phyloP scores from a whole-genome alignment of 2,329 filamentous ascomycete species.

The Cladosporium sp. region DNA sequence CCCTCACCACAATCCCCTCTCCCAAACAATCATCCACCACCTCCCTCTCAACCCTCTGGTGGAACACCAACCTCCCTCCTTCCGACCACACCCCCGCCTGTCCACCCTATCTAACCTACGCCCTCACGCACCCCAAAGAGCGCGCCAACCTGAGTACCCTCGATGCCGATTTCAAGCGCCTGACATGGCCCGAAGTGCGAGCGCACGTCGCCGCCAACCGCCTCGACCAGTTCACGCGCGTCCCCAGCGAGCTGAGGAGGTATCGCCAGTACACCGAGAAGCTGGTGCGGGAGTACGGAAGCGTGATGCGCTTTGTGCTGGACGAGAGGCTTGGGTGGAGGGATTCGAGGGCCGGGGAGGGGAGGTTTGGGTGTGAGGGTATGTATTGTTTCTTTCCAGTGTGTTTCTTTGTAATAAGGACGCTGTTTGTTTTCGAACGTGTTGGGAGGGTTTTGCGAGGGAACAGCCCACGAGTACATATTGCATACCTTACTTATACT shows the following conservation, averaged over 20 bases:
- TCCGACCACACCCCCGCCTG: conserved; percentile 64
- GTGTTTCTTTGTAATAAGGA: neutral
- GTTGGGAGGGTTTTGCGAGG: too few species aligned
- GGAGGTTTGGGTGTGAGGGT: conserved; percentile 46
- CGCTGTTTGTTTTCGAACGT: too few species aligned
- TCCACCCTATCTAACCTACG: conserved; percentile 66
- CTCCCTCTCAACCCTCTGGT: conserved; percentile 41
- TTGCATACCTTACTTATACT: too few species aligned
- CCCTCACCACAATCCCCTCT: neutral
- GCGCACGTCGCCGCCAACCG: conserved; percentile 64
- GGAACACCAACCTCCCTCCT: conserved; percentile 76
- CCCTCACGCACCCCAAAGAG: conserved; percentile 63
- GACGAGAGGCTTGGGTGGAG: conserved; percentile 69
- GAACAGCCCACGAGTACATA: too few species aligned
- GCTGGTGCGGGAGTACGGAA: conserved; percentile 68
- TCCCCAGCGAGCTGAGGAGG: conserved; percentile 73
- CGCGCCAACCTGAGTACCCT: conserved; percentile 67
- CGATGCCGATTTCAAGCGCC: conserved; percentile 63
- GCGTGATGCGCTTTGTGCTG: conserved; percentile 75
- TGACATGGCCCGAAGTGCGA: conserved; percentile 70
- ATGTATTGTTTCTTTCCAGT: conserved; percentile 28
- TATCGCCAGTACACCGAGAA: conserved; percentile 71
- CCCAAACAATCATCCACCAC: neutral
- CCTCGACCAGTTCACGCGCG: conserved; percentile 73
- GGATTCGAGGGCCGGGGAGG: conserved; percentile 42